Conservation (phyloP, 805 yeast species). For the Kuraishia piskuri region DNA sequence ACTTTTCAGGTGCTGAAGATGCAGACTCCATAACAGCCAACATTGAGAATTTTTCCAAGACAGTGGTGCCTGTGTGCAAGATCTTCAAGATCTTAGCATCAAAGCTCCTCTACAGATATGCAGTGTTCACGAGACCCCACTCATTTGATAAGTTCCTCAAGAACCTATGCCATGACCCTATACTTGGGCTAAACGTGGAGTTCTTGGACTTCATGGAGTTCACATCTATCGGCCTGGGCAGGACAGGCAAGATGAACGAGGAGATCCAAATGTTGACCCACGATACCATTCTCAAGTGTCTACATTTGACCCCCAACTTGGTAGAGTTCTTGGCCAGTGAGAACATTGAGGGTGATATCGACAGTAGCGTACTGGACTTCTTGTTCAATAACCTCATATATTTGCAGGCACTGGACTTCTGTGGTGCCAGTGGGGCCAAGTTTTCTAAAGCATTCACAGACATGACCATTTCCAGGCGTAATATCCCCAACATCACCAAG, state of each 20-base stretch:
- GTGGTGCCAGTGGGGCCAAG: constrained; percentile 69
- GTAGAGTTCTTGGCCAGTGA: constrained; percentile 79
- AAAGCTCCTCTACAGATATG: constrained; percentile 55
- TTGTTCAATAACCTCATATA: constrained; percentile 46
- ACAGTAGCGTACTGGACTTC: constrained; percentile 41
- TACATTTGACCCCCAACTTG: constrained; percentile 55
- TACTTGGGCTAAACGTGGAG: constrained; percentile 53
- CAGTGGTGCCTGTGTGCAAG: constrained; percentile 36
- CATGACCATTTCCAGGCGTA: constrained; percentile 20
- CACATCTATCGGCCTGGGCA: constrained; percentile 82
- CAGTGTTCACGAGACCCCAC: constrained; percentile 72
- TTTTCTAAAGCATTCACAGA: constrained; percentile 53
- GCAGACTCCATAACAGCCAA: constrained; percentile 20
- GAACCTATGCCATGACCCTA: constrained; percentile 35
- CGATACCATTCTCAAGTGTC: constrained; percentile 55
- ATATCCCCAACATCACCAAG: constrained; percentile 24
- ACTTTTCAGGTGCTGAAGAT: constrained; percentile 18
- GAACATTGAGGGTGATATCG: constrained; percentile 77
- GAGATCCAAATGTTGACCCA: constrained; percentile 88
- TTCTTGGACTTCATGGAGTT: constrained; percentile 82
- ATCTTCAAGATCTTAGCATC: constrained; percentile 49
- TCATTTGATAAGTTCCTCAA: constrained; percentile 64
- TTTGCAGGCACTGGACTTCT: constrained; percentile 71
- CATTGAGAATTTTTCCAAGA: constrained; percentile 17
- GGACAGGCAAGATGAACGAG: constrained; percentile 83